phyloP scores from a whole-genome alignment of 805 yeast species.

The Kuraishia cidri region DNA sequence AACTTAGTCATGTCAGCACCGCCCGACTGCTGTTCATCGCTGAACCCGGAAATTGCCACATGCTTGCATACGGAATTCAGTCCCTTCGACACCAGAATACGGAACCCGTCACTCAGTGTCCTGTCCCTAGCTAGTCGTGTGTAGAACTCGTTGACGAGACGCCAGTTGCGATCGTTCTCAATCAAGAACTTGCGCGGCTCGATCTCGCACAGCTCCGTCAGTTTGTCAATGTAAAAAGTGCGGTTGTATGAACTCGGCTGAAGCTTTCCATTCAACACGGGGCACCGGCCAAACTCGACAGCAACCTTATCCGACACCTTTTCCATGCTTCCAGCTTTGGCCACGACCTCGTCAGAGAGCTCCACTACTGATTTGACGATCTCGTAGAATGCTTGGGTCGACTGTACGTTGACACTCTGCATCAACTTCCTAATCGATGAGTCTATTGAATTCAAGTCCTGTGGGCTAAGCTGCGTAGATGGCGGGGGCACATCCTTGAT shows the following conservation, averaged over 20 bases:
- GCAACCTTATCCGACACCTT: neutral
- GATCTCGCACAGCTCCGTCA: constrained; percentile 41
- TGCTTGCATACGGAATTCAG: constrained; percentile 41
- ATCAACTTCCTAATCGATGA: constrained; percentile 48
- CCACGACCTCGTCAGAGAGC: constrained; percentile 24
- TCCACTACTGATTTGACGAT: constrained; percentile 37
- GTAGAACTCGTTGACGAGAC: constrained; percentile 32
- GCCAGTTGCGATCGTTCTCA: constrained; percentile 36
- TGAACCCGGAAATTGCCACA: constrained; percentile 32
- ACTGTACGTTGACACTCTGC: constrained; percentile 53
- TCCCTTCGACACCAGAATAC: constrained; percentile 39
- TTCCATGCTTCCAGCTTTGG: neutral
- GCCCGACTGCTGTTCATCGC: neutral
- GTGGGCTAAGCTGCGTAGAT: constrained; percentile 29
- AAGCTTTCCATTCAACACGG: constrained; percentile 1
- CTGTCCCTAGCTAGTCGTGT: constrained; percentile 35
- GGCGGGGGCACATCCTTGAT: constrained; percentile 31
- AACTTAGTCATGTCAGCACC: constrained; percentile 4
- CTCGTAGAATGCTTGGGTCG: constrained; percentile 36
- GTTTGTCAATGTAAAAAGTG: constrained; percentile 41
- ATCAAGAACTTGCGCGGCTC: constrained; percentile 44
- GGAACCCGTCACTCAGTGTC: constrained; percentile 26
- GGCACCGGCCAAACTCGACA: constrained; percentile 2
- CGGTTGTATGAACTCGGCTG: constrained; percentile 44
- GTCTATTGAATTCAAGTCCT: constrained; percentile 44